phyloP scores from a whole-genome alignment of 257 asterid genomes.

The Plantago elongata region DNA sequence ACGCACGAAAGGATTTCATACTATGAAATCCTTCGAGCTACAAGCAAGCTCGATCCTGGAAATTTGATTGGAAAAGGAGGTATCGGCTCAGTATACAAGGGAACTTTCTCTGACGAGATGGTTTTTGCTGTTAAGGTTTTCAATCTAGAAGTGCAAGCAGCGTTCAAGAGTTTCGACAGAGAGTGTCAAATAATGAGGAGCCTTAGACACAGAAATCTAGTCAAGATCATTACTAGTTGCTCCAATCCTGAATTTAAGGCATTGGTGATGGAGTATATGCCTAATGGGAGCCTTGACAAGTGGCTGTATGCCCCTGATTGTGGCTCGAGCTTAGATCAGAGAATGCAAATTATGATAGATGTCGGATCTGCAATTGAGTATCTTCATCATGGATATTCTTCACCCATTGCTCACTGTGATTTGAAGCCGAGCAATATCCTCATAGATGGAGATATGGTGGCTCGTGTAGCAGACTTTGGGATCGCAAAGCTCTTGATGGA shows the following conservation, averaged over 20 bases:
- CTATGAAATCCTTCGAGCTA: constrained; percentile 10
- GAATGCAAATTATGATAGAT: constrained; percentile 15
- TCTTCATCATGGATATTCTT: constrained; percentile 1
- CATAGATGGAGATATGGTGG: constrained; percentile 14
- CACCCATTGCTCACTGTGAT: constrained; percentile 14
- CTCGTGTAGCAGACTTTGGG: constrained; percentile 5
- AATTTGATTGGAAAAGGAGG: constrained; percentile 15
- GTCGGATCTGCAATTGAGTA: constrained; percentile 13
- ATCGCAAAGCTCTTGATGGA: constrained; percentile 8
- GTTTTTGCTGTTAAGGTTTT: constrained; percentile 11
- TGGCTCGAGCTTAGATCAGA: not conserved
- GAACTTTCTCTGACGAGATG: not conserved
- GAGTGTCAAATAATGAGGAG: constrained; percentile 16
- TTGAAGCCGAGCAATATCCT: constrained; percentile 17
- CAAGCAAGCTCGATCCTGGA: not conserved
- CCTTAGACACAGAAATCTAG: constrained; percentile 14
- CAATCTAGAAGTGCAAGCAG: not conserved
- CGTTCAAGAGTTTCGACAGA: constrained; percentile 11
- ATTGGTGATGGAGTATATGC: constrained; percentile 12
- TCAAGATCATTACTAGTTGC: constrained; percentile 12
- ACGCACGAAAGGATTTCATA: constrained; percentile 11
- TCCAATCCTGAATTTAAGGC: constrained; percentile 13
- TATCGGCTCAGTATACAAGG: constrained; percentile 8
- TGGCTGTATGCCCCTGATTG: constrained; percentile 2
- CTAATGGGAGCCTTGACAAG: constrained; percentile 14